phyloP scores from a whole-genome alignment of 2,329 filamentous ascomycete species.

The Chalaropsis thielavioides region DNA sequence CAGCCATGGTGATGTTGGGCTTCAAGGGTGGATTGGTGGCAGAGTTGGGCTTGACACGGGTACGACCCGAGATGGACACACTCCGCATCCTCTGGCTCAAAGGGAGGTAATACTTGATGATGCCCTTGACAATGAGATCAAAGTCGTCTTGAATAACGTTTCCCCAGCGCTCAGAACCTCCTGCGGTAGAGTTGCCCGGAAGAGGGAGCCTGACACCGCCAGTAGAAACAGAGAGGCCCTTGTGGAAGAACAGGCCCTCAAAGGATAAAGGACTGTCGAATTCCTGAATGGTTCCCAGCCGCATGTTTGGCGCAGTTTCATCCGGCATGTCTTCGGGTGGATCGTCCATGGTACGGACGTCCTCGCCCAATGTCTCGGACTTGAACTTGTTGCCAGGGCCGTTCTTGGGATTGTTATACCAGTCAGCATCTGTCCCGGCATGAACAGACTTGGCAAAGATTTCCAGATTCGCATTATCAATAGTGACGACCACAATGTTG shows the following conservation, averaged over 20 bases:
- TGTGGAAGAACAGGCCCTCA: slow-evolving; percentile 76
- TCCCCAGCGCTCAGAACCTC: slow-evolving; percentile 79
- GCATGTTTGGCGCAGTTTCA: slow-evolving; percentile 63
- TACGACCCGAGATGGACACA: slow-evolving; percentile 44
- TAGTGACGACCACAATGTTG: slow-evolving; percentile 76
- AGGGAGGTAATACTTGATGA: slow-evolving; percentile 65
- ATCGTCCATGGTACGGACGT: slow-evolving; percentile 23
- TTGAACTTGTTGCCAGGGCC: slow-evolving; percentile 4
- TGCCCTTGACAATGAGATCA: slow-evolving; percentile 80
- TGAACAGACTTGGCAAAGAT: slow-evolving; percentile 90
- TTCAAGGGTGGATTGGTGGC: slow-evolving; percentile 35
- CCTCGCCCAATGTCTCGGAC: background rate
- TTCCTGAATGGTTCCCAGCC: slow-evolving; percentile 73
- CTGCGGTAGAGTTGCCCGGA: slow-evolving; percentile 79
- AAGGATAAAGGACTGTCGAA: slow-evolving; percentile 84
- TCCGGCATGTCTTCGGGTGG: slow-evolving; percentile 44
- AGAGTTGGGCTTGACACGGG: slow-evolving; percentile 46
- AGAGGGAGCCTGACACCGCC: slow-evolving; percentile 70
- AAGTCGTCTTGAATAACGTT: slow-evolving; percentile 82
- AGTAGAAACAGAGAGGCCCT: slow-evolving; percentile 54
- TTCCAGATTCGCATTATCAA: slow-evolving; percentile 77
- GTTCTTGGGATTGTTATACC: slow-evolving; percentile 34
- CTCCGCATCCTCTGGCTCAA: slow-evolving; percentile 46
- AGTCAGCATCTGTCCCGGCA: slow-evolving; percentile 54
- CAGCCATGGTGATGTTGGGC: slow-evolving; percentile 24